Base-by-base conservation (phyloP, 2,329 filamentous ascomycete species). In the Venturia carpophila region DNA sequence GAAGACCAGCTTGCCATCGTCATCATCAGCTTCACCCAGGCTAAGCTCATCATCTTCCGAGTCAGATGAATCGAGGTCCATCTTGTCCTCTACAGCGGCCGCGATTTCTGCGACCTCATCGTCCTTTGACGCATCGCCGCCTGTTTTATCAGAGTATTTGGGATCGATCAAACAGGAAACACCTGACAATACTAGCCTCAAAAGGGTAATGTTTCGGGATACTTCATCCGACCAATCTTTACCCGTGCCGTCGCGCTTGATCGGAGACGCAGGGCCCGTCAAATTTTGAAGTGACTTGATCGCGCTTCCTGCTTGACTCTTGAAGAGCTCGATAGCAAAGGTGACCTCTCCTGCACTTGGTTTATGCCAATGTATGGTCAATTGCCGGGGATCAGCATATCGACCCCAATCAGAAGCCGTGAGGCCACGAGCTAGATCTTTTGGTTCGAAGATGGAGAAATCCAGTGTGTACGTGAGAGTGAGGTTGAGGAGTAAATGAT, bases 221-320 rank as follows among this genome's bases (percentile, higher is more conserved):
- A 97, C 88, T 74, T 99, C 95, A 74, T 99, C 94, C 0, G 93
- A 97, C 94, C 94, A 99, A 71, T 97, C 93, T 76, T 97, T 99
- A 70, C 96, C 95, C 74, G 93, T 96, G 45, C 94, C 94, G 69
- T 92, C 93, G 65, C 93, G 85, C 75, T 92, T 95, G 64, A 97
- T 88, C 2, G 87, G 88, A 1, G 92, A 88, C 43, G 88, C 84
- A 58, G 91, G 87, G 67, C 90, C 87, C 72, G 91, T 95, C n/a
- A 99, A 82, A 9, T 87, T 84, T 68, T 85, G 84, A 15, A 99
- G 78, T 67, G 91, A 86, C 66, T 87, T 80, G 67, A 93, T 83
- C 1, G 93, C 92, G 49, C 85, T 87, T 65, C 85, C 85, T 6
- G 89, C 88, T 75, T 97, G 92, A 1, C 87, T 88, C 69, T 92